Conservation (phyloP, 768 basidiomycete genomes). For the Artomyces pyxidatus region DNA sequence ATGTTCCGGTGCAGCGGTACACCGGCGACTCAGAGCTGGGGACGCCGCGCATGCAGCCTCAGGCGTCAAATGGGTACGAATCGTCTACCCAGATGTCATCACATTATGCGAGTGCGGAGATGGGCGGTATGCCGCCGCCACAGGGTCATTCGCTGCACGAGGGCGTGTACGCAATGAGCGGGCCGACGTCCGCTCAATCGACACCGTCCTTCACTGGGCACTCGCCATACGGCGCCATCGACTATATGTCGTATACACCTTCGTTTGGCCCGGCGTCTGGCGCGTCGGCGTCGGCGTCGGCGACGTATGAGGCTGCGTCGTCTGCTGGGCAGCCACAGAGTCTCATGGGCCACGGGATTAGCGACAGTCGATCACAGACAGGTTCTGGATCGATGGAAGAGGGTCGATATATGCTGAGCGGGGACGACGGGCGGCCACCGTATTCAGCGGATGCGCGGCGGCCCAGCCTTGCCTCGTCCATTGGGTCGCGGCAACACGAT, state of each 20-base stretch:
- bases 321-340: neutral
- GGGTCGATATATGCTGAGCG: too few relatives aligned
- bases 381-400: too few relatives aligned
- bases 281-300: neutral
- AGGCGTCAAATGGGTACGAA: neutral
- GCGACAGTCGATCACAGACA: too few relatives aligned
- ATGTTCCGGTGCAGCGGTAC: neutral
- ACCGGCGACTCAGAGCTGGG: neutral
- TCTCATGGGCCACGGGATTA: neutral
- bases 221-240: neutral
- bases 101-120: neutral
- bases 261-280: conserved; percentile 11
- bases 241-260: conserved; percentile 6
- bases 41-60: neutral
- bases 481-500: too few relatives aligned
- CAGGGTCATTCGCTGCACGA: neutral
- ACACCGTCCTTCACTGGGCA: conserved; percentile 6
- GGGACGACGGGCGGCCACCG: too few relatives aligned
- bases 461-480: too few relatives aligned
- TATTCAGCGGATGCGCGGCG: too few relatives aligned
- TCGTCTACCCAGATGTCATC: neutral
- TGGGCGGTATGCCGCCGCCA: neutral
- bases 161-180: conserved; percentile 1
- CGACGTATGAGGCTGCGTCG: neutral
- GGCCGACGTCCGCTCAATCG: conserved; percentile 9